Base-by-base conservation (phyloP, 1,284 basidiomycete genomes). In the Peniophora sp. region DNA sequence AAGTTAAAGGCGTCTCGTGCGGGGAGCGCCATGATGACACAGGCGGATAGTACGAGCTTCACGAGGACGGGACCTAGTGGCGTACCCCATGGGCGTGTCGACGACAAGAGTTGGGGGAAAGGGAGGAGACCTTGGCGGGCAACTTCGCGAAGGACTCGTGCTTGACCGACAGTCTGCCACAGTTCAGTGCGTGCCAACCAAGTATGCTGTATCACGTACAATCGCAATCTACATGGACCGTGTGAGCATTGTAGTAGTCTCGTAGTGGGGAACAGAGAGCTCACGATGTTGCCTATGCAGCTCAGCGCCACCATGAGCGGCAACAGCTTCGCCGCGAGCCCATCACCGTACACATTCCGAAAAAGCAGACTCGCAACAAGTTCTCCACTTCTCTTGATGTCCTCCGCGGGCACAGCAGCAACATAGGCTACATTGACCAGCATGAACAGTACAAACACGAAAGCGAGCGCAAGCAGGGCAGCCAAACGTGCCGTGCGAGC, bases 1-100 rank as follows among this genome's bases (percentile, higher is more conserved):
- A 83, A 77, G 59, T 79, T 72, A 57, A 83, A 83, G 2, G 81
- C 75, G 58, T 70, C 73, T 75, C 80, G 56, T 12, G 58, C 35
- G 35, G 47, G 54, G 45, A 50, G 73, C 0, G 68, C 74, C 22
- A 80, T 60, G 56, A 83, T 74, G 47, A 82, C 70, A 54, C 80
- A 68, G n/a, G 73, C 61, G 0, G 76, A 75, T 11, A 79, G 58
- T 15, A 68, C 47, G 64, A 69, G 79, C 55, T 75, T 74, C 35
- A 76, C 59, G 11, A 71, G 57, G 44, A 76, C 63, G 5, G 74
- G 71, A 0, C 67, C 74, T 15, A 72, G 55, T 11, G 73, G 74
- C 2, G 73, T 75, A 17, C 73, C 72, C 55, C 73, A 76, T 1
- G 72, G 73, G 35, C 63, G 65, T 3, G 70, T 75, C 3, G 70